Percentiles rank a stretch among this genome's conserved stretches.
Evolutionary conservation across 352 stramenopile species (phyloP).

Genomic region (Globisporangium cederbergense): DNA sequence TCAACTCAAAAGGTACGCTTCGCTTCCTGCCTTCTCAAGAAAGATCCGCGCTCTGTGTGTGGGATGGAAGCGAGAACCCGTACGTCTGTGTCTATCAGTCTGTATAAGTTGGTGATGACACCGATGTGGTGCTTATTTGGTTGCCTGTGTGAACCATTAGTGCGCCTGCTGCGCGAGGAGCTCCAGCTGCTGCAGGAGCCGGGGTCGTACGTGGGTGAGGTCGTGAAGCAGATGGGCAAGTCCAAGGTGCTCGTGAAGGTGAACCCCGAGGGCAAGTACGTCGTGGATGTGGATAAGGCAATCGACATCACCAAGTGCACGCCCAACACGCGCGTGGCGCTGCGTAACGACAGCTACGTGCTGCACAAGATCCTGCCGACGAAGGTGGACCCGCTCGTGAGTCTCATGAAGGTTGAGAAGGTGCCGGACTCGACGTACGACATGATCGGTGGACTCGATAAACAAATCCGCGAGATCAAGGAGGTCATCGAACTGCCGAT

Average conservation of each 20-base stretch:
- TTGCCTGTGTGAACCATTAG: constrained; percentile 28
- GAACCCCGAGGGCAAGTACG: constrained; percentile 99
- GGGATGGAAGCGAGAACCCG: background rate
- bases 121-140: background rate
- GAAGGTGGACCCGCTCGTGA: constrained; percentile 94
- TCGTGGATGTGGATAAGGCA: constrained; percentile 98
- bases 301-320: constrained; percentile 96
- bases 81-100: background rate
- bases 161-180: constrained; percentile 98
- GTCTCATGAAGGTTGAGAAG: constrained; percentile 98
- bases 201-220: constrained; percentile 98
- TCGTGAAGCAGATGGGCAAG: constrained; percentile 99
- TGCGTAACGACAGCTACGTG: constrained; percentile 99
- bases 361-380: constrained; percentile 99
- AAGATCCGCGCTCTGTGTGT: background rate
- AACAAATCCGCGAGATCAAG: constrained; percentile 99
- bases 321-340: constrained; percentile 97
- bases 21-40: background rate
- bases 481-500: constrained; percentile 99
- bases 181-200: constrained; percentile 98
- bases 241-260: constrained; percentile 99
- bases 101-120: background rate
- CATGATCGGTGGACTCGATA: constrained; percentile 99
- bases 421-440: constrained; percentile 99
- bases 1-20: constrained; percentile 95